These are phyloP conservation scores for Pholiota microspora DNA, from an alignment of 768 basidiomycete genomes.

Conservation along the genomic window DNA sequence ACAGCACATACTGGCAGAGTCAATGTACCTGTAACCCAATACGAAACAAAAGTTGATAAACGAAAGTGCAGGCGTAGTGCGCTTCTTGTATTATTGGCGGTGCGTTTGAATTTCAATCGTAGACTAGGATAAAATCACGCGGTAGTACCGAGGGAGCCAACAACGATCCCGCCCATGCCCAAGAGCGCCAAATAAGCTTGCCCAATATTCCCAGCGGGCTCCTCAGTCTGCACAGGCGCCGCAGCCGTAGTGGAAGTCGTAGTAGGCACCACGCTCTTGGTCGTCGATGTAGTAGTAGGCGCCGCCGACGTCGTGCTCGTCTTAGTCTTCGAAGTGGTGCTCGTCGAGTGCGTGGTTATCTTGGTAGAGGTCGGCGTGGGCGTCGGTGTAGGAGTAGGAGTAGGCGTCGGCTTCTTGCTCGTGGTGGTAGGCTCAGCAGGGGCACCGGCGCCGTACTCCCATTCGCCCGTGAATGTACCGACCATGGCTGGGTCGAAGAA, in stretches of 20 bases:
- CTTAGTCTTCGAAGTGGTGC: background rate
- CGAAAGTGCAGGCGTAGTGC: no score
- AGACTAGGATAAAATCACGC: slow-evolving; percentile 1
- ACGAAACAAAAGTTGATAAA: no score
- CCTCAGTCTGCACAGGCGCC: background rate
- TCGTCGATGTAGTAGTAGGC: background rate
- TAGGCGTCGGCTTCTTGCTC: slow-evolving; percentile 18
- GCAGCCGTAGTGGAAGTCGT: background rate
- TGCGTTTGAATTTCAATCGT: no score
- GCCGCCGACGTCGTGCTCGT: slow-evolving; percentile 14
- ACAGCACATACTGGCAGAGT: background rate
- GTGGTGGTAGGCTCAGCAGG: slow-evolving; percentile 12
- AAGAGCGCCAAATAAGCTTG: background rate
- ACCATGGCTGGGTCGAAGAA: slow-evolving; percentile 30
- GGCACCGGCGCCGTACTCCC: slow-evolving; percentile 33
- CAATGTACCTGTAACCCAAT: background rate
- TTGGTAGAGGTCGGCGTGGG: slow-evolving; percentile 18
- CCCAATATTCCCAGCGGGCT: slow-evolving; percentile 1
- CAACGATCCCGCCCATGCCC: slow-evolving; percentile 4
- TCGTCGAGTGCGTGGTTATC: slow-evolving; percentile 1
- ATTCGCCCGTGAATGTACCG: slow-evolving; percentile 38
- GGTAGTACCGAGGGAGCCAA: slow-evolving; percentile 1
- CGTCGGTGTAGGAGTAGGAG: slow-evolving; percentile 18
- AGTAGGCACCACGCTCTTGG: background rate
- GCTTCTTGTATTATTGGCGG: no score